A percentile compares a stretch with the other conserved stretches of the same genome.
Conservation (phyloP, 2,329 filamentous ascomycete genomes). For the Penicillium sp. region DNA sequence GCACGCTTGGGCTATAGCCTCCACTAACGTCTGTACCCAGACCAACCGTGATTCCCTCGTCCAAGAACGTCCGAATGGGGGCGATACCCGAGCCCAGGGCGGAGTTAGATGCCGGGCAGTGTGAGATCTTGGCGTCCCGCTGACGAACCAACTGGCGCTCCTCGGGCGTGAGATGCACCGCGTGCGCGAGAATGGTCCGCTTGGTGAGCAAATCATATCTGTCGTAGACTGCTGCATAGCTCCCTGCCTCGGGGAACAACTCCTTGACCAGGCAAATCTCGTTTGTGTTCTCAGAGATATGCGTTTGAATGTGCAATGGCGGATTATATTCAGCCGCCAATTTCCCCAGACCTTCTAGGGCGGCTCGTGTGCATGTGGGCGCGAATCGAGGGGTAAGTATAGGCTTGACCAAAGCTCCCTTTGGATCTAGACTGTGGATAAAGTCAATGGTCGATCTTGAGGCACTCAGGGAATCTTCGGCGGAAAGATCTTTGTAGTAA, state of each 20-base stretch:
- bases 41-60: conserved; percentile 70
- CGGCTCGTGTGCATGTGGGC: conserved; percentile 47
- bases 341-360: conserved; percentile 58
- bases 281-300: conserved; percentile 74
- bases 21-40: conserved; percentile 88
- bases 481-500: conserved; percentile 71
- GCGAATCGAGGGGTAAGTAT: conserved; percentile 69
- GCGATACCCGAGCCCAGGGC: conserved; percentile 74
- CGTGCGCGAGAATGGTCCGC: conserved; percentile 79
- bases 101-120: conserved; percentile 78
- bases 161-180: conserved; percentile 63
- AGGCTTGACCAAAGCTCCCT: conserved; percentile 58
- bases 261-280: conserved; percentile 67
- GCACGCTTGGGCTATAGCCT: conserved; percentile 73
- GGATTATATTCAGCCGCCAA: conserved; percentile 59
- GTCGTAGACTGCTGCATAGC: conserved; percentile 79
- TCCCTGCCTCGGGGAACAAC: conserved; percentile 59
- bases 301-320: conserved; percentile 67
- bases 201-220: conserved; percentile 59
- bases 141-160: conserved; percentile 61
- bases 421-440: conserved; percentile 61
- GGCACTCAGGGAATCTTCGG: conserved; percentile 51
- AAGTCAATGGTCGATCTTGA: conserved; percentile 60
- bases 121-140: conserved; percentile 62
- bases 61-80: conserved; percentile 66